Evolutionary conservation across 179 eudicot genomes (phyloP).

Genomic region (Beta macrorhiza): DNA sequence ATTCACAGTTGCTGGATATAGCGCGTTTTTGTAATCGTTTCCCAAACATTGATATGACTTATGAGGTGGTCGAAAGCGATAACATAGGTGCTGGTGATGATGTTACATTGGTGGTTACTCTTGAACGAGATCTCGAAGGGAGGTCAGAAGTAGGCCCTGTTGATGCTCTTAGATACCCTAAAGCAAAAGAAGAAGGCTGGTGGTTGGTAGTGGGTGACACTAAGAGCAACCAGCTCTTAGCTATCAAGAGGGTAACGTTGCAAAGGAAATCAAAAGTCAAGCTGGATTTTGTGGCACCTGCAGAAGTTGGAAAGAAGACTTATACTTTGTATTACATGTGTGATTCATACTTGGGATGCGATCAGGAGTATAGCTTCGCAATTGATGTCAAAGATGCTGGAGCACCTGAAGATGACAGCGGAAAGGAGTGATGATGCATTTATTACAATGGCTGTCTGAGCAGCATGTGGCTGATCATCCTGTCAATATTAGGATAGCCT

Average conservation of each 20-base stretch:
- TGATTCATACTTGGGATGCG: conserved; percentile 88
- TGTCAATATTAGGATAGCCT: conserved; percentile 9
- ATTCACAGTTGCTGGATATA: conserved; percentile 67
- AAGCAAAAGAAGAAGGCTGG: conserved; percentile 92
- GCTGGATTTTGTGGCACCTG: conserved; percentile 61
- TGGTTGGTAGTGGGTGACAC: conserved; percentile 94
- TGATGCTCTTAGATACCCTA: conserved; percentile 76
- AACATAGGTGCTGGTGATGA: conserved; percentile 58
- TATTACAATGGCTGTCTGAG: not conserved
- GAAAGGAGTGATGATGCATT: conserved; percentile 21
- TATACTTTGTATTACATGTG: conserved; percentile 81
- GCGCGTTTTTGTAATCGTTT: conserved; percentile 78
- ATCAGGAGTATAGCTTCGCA: conserved; percentile 73
- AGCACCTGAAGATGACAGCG: conserved; percentile 37
- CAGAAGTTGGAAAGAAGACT: conserved; percentile 59
- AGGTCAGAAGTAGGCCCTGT: conserved; percentile 77
- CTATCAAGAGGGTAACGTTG: conserved; percentile 70
- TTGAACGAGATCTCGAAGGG: conserved; percentile 78
- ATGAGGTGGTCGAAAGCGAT: conserved; percentile 51
- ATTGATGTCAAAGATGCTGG: conserved; percentile 57
- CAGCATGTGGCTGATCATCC: not conserved
- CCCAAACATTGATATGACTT: conserved; percentile 75
- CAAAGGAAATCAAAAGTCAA: conserved; percentile 71
- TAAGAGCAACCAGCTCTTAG: conserved; percentile 71
- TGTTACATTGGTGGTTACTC: conserved; percentile 56